Base-by-base conservation (phyloP, 2,329 filamentous ascomycete species). In the Endocalyx cinctus region DNA sequence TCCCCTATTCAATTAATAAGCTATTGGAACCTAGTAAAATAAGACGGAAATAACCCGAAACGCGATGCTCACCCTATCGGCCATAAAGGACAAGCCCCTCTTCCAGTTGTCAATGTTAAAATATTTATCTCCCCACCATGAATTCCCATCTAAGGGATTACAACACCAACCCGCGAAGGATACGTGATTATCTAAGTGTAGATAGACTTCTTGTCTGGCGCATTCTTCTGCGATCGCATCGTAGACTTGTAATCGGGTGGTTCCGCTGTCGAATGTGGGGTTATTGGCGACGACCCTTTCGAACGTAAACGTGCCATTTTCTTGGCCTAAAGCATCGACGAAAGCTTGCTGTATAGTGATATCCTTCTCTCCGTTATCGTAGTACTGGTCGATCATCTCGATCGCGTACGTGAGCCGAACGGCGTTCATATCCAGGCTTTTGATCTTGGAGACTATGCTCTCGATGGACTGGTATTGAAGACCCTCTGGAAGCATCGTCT, bases 401-500 rank as follows among this genome's bases (percentile, higher is more conserved):
- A 72, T 82, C 3, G 78, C 77, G 33, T 72, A 83, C 0, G 76
- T 80, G 10, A 82, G 57, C 1, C 79, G 74, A 18, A 82, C 68
- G 0, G 72, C 69, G 44, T 82, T 82, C 65, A 82, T 74, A n/a
- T 76, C 76, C 2, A 80, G 47, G 36, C 66, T 66, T 43, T 77
- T 78, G 43, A 80, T 67, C 51, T 69, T 69, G 1, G 66, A 56
- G 0, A 79, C 69, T 17, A 82, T 75, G 3, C 56, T 58, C 22
- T 66, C 60, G 26, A 82, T 63, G 0, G 76, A 79, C 20, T 71
- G 68, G 52, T 79, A 79, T 48, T 82, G 77, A 1, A 82, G 64
- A 3, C 78, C 78, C 45, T 82, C 77, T 0, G 77, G 77, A 1
- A 82, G 63, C 77, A 82, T 81, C 8, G 70, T 64, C 20, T 79